Base-by-base conservation (phyloP, 1,284 basidiomycete species). In the Coriolopsis trogii region DNA sequence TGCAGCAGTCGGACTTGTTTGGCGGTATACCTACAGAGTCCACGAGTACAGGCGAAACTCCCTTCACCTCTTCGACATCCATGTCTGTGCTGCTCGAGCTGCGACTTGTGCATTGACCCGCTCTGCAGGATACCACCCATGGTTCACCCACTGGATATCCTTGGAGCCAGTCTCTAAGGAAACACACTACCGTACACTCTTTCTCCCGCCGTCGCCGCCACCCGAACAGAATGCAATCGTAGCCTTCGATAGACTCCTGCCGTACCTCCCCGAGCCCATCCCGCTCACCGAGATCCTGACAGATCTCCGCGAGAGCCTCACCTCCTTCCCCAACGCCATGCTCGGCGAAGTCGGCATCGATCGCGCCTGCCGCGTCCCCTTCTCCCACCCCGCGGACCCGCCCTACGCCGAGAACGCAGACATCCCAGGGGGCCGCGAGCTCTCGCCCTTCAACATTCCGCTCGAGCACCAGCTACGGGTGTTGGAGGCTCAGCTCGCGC, bases 271-370 rank as follows among this genome's bases (percentile, higher is more conserved):
- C 1, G 76, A 84, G 2, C 91, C 91, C 0, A 73, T 75, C 3
- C 64, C 77, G 2, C 73, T 93, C 15, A 62, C 66, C 2, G 68
- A 78, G 24, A 63, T 90, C 36, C 63, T 92, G 4, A 45, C 63
- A 13, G 74, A 80, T 20, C 65, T 94, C 31, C 80, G 82, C 47
- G 58, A 59, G 20, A 78, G 84, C 62, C 74, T 94, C 10, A 52
- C 62, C n/a, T 65, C 66, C 1, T 84, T 85, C 62, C 84, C 89
- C 0, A 65, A 70, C 23, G 85, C 89, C 16, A 85, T 93, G 80
- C 71, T 94, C 4, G 91, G 91, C 36, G 92, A 94, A 73, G 85
- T 94, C 7, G 91, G 91, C 3, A 68, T 94, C 39, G 91, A 94
- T 68, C 82, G 86, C 34, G 74, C 75, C 8, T 88, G 87, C 57